A percentile compares a stretch with the other conserved stretches of the same genome.
These are phyloP conservation scores for Chaetomium fimeti DNA, from an alignment of 495 filamentous ascomycete species.

Conservation along the genomic window DNA sequence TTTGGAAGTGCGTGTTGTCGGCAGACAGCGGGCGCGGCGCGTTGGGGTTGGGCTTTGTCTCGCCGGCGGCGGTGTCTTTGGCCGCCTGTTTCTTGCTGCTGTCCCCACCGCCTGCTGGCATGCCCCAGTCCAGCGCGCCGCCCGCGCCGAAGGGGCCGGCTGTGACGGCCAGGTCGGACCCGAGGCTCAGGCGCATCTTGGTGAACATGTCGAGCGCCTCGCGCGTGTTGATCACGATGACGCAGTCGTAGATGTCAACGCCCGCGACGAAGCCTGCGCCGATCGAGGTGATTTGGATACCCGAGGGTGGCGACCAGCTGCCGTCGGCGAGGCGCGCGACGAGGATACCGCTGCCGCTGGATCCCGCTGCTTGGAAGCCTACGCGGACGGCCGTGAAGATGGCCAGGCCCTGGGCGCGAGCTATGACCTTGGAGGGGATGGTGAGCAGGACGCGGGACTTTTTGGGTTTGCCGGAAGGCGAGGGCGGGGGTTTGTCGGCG, in stretches of 20 bases:
- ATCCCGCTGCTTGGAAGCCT: constrained; percentile 74
- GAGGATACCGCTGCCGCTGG: constrained; percentile 71
- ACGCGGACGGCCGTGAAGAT: constrained; percentile 84
- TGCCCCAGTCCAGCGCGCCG: constrained; percentile 58
- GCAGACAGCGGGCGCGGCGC: constrained; percentile 15
- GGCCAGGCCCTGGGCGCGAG: constrained; percentile 69
- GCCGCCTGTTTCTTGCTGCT: constrained; percentile 3
- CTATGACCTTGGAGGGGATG: constrained; percentile 72
- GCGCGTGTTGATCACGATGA: constrained; percentile 74
- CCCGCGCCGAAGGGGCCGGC: constrained; percentile 73
- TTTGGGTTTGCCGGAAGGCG: constrained; percentile 25
- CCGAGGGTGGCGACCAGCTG: constrained; percentile 73
- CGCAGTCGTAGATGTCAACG: constrained; percentile 82
- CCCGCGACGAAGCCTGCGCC: constrained; percentile 76
- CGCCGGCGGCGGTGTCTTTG: not conserved
- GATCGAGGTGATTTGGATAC: constrained; percentile 71
- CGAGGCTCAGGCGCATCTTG: constrained; percentile 67
- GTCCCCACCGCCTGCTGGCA: constrained; percentile 27
- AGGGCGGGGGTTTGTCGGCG: constrained; percentile 14
- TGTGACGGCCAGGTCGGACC: constrained; percentile 69
- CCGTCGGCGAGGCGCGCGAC: constrained; percentile 68
- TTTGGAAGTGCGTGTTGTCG: constrained; percentile 28
- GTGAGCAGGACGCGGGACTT: constrained; percentile 54
- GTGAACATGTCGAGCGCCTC: constrained; percentile 73
- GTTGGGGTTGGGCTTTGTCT: not conserved